These are phyloP conservation scores for Colletotrichum coccodes DNA, from an alignment of 2,329 filamentous ascomycete species.

Conservation along the genomic window DNA sequence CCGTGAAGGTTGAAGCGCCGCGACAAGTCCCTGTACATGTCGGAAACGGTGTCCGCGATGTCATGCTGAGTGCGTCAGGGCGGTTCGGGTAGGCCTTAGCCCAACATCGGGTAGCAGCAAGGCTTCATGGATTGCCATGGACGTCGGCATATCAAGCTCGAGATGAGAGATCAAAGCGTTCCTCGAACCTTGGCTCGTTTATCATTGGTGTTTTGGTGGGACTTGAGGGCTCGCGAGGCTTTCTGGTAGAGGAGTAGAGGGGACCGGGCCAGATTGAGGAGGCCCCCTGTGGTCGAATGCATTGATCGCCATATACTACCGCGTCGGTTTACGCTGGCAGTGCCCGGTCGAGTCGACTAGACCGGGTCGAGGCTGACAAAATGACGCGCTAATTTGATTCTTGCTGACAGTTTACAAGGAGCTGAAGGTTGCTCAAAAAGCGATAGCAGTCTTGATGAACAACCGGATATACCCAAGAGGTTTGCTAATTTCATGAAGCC, in stretches of 20 bases:
- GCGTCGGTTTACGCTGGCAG: slow-evolving; percentile 20
- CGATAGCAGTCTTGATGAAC: not conserved
- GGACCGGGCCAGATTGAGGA: slow-evolving; percentile 7
- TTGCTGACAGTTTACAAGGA: slow-evolving; percentile 16
- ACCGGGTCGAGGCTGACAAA: slow-evolving; percentile 20
- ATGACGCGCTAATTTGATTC: slow-evolving; percentile 20
- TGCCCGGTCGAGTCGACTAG: slow-evolving; percentile 3
- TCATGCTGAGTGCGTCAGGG: not conserved
- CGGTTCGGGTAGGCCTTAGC: not conserved
- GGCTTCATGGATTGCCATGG: slow-evolving; percentile 7
- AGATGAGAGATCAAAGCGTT: slow-evolving; percentile 15
- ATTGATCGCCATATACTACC: slow-evolving; percentile 27
- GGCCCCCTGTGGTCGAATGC: slow-evolving; percentile 11
- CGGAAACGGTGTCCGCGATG: slow-evolving; percentile 6
- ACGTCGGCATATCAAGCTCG: slow-evolving; percentile 18
- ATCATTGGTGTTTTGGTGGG: not conserved
- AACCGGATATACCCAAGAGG: not conserved
- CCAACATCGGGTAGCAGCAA: not conserved
- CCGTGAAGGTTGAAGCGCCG: not conserved
- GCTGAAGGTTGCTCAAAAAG: not conserved
- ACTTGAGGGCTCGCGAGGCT: not conserved
- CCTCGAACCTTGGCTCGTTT: slow-evolving; percentile 14
- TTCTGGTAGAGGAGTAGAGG: not conserved
- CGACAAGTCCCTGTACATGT: not conserved
- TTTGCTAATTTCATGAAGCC: slow-evolving; percentile 7